Evolutionary conservation across 2,329 filamentous ascomycete genomes (phyloP).

Genomic region (Curvularia sp.): DNA sequence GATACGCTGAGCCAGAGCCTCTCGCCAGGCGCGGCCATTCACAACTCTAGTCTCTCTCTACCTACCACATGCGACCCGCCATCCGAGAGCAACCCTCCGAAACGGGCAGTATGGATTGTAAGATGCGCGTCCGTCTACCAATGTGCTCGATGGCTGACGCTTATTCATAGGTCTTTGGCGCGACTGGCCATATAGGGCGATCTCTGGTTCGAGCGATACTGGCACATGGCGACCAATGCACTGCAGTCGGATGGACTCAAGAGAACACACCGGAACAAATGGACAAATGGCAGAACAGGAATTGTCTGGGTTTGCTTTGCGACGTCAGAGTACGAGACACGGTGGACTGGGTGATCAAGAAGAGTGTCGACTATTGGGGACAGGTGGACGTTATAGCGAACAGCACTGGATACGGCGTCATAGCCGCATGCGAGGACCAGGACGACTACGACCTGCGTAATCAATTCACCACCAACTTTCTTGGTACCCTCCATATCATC

Average conservation of each 20-base stretch:
- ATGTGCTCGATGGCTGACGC: background rate
- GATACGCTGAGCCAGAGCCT: conserved; percentile 48
- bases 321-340: conserved; percentile 86
- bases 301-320: conserved; percentile 82
- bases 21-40: conserved; percentile 46
- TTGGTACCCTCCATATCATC: conserved; percentile 92
- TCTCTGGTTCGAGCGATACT: conserved; percentile 86
- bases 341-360: conserved; percentile 74
- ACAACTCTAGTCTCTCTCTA: conserved; percentile 63
- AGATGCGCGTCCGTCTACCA: conserved; percentile 34
- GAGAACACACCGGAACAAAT: conserved; percentile 78
- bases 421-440: conserved; percentile 95
- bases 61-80: conserved; percentile 89
- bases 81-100: conserved; percentile 70
- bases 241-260: conserved; percentile 82
- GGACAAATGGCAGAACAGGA: conserved; percentile 68
- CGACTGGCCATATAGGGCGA: conserved; percentile 95
- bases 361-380: conserved; percentile 76
- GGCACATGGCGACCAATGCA: conserved; percentile 80
- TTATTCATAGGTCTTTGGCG: conserved; percentile 75
- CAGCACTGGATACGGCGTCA: conserved; percentile 93
- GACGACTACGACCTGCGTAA: conserved; percentile 93
- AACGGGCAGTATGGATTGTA: conserved; percentile 89
- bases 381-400: conserved; percentile 86
- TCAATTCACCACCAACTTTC: conserved; percentile 98